Conservation (phyloP, 1,284 basidiomycete species). For the Trichosporon ovoides region DNA sequence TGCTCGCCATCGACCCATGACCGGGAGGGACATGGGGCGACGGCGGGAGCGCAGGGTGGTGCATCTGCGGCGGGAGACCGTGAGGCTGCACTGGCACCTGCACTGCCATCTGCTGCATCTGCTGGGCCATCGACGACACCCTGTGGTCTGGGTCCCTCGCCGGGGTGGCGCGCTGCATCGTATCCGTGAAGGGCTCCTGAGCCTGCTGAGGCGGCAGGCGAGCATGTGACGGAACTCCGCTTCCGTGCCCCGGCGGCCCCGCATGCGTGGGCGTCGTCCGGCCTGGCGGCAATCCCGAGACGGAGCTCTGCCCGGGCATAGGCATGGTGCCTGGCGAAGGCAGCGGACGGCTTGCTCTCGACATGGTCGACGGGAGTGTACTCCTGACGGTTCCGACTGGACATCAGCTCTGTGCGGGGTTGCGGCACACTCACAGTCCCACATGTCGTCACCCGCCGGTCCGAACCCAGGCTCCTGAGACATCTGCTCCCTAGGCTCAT, state of each 20-base stretch:
- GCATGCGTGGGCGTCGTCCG: background rate
- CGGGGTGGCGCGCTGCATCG: conserved; percentile 24
- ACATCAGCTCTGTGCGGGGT: background rate
- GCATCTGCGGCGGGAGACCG: conserved; percentile 39
- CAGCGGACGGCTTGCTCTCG: conserved; percentile 19
- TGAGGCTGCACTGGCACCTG: conserved; percentile 12
- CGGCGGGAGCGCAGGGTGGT: conserved; percentile 56
- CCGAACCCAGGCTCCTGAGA: conserved; percentile 23
- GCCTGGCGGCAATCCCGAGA: background rate
- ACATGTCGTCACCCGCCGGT: conserved; percentile 77
- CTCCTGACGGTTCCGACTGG: conserved; percentile 46
- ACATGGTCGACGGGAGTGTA: conserved; percentile 34
- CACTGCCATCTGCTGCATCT: conserved; percentile 12
- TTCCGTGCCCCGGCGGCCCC: background rate
- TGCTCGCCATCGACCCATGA: conserved; percentile 16
- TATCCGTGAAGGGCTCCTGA: conserved; percentile 21
- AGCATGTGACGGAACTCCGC: background rate
- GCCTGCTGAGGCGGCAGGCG: background rate
- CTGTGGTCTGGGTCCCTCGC: conserved; percentile 11
- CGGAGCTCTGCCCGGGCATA: background rate
- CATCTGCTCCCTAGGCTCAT: conserved; percentile 51
- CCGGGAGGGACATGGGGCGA: conserved; percentile 35
- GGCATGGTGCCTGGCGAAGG: conserved; percentile 10
- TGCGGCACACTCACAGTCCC: conserved; percentile 67
- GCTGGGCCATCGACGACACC: conserved; percentile 15